Base-by-base conservation (phyloP, 768 basidiomycete species). In the Calocybe indica region DNA sequence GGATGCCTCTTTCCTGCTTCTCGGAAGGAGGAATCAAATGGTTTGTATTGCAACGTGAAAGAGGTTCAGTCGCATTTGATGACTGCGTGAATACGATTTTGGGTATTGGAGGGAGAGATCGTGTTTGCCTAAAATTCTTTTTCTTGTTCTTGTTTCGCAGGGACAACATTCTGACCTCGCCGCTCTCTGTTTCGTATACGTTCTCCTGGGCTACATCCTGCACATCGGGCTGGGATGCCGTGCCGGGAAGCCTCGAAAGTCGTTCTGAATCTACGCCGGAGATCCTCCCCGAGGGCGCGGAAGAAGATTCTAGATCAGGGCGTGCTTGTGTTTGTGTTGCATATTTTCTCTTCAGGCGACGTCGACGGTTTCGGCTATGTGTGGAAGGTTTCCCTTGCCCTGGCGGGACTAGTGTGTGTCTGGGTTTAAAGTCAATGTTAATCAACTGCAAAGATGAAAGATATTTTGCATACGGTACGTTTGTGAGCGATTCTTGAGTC, bases 111-210 rank as follows among this genome's bases (percentile, higher is more conserved):
- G 71, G 59, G 35, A 64, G 41, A 11, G 63, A 53, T 62, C 82
- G 70, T 6, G 76, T 65, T 42, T 76, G 68, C 55, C 74, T 80
- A 63, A 83, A 87, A 13, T 79, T 80, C 48, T 78, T 83, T 39
- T 76, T 78, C 62, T 88, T 89, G 62, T 87, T 88, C 63, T 85
- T 88, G 60, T 85, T 88, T 38, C 77, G 71, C 14, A 87, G 62
- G 0, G 78, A 78, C 37, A 76, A 68, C 77, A 80, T 76, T 62
- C 69, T 59, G 39, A 71, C 50, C 38, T 59, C 48, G 48, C 55
- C 52, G n/a, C 14, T 43, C 22, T 22, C 22, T 22, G 22, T 22
- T 22, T 22, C 2, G 22, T 4, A 2, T 22, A 4, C 22, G 22
- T 22, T 22, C 22, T 22, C 22, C 22, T 22, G 22, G 22, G 22